phyloP scores from a whole-genome alignment of 495 filamentous ascomycete species.

The Penicillium ochrochloron region DNA sequence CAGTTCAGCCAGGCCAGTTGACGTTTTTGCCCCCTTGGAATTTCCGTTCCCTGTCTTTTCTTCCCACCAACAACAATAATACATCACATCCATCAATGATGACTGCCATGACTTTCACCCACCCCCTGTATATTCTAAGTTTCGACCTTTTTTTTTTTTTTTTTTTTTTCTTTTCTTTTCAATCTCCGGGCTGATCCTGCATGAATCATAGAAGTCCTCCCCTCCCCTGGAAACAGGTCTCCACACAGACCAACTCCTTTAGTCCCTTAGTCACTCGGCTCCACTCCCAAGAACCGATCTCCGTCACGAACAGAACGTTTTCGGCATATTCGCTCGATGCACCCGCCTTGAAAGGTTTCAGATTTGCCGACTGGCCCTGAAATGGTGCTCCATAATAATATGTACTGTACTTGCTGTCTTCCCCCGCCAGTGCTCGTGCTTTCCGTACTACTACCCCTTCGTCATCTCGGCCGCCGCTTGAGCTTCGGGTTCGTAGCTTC shows the following conservation, averaged over 20 bases:
- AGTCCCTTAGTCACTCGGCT: conserved; percentile 22
- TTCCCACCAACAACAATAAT: neutral
- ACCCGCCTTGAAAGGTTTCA: conserved; percentile 22
- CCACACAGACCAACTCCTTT: conserved; percentile 2
- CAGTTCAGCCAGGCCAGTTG: neutral
- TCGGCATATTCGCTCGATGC: conserved; percentile 26
- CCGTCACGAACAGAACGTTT: conserved; percentile 29
- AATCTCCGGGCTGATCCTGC: neutral
- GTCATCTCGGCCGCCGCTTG: neutral
- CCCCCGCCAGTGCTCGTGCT: conserved; percentile 2
- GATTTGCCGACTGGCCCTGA: conserved; percentile 24
- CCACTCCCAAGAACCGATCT: conserved; percentile 30
- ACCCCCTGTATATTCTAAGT: neutral
- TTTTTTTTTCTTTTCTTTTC: neutral
- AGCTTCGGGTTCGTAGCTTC: conserved; percentile 1
- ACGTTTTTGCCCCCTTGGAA: neutral
- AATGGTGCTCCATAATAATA: neutral
- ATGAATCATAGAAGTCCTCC: conserved; percentile 13
- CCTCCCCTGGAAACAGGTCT: neutral
- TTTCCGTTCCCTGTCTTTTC: neutral
- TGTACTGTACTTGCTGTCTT: neutral
- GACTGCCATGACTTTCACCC: neutral
- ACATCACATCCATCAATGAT: neutral
- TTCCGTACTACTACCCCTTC: neutral
- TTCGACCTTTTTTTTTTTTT: neutral